These are phyloP conservation scores for Fusarium albidum DNA, from an alignment of 2,329 filamentous ascomycete genomes.

Conservation along the genomic window DNA sequence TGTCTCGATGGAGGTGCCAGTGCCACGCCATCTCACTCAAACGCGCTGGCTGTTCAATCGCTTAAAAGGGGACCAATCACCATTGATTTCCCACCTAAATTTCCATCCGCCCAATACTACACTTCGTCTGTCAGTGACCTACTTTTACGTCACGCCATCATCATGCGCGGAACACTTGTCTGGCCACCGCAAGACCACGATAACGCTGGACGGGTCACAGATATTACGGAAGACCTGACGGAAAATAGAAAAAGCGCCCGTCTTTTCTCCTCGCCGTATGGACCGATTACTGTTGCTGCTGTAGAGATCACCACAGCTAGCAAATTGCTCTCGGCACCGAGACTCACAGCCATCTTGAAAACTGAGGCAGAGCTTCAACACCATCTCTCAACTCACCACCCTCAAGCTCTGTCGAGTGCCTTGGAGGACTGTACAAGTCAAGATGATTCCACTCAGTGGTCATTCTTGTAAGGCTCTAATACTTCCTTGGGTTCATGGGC, in stretches of 20 bases:
- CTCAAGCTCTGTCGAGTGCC: too few species aligned
- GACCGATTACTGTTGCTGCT: neutral
- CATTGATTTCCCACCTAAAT: too few species aligned
- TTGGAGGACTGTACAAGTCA: too few species aligned
- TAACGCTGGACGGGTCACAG: neutral
- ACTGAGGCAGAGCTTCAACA: neutral
- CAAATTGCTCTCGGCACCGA: rapidly evolving
- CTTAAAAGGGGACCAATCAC: too few species aligned
- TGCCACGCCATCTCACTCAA: too few species aligned
- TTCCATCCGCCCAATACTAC: too few species aligned
- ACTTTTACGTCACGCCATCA: neutral
- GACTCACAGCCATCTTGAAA: neutral
- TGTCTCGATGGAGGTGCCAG: too few species aligned
- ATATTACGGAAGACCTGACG: neutral
- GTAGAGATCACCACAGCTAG: neutral
- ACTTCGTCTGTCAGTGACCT: too few species aligned
- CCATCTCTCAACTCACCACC: neutral
- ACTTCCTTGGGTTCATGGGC: too few species aligned
- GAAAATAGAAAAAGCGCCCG: neutral
- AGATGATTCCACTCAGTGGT: neutral
- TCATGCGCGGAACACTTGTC: neutral
- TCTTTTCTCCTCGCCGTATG: neutral
- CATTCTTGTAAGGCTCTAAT: neutral
- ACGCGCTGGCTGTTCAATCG: too few species aligned
- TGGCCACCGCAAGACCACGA: neutral